These are phyloP conservation scores for Trifolium pratense DNA, from an alignment of 306 rosid genomes.

Conservation along the genomic window DNA sequence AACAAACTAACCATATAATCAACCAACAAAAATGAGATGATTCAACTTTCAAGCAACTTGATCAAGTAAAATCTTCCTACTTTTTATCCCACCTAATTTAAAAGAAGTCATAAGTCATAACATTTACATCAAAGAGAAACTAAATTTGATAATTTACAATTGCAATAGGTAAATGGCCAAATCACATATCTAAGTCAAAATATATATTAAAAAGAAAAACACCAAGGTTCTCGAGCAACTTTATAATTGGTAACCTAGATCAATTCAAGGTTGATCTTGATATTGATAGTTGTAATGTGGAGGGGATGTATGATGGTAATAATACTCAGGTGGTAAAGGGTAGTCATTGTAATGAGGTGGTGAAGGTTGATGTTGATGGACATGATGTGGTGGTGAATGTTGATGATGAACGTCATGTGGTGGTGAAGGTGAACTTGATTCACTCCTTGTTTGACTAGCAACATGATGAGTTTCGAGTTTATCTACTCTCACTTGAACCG, in stretches of 20 bases:
- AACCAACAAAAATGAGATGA: background rate
- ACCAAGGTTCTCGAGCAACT: conserved; percentile 42
- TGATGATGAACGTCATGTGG: conserved; percentile 47
- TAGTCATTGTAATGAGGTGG: conserved; percentile 34
- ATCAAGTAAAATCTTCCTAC: conserved; percentile 12
- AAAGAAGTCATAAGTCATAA: conserved; percentile 34
- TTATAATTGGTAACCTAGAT: conserved; percentile 1
- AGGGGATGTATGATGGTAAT: conserved; percentile 53
- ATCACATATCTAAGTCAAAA: conserved; percentile 13
- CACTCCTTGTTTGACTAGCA: conserved; percentile 52
- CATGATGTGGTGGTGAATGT: background rate
- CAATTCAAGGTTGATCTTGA: conserved; percentile 53
- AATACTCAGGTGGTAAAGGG: conserved; percentile 55
- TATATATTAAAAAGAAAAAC: background rate
- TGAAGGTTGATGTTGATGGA: conserved; percentile 48
- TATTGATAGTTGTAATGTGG: conserved; percentile 59
- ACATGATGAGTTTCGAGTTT: conserved; percentile 59
- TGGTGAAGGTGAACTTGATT: conserved; percentile 67
- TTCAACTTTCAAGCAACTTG: background rate
- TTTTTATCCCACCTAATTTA: background rate
- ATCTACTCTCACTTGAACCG: conserved; percentile 72
- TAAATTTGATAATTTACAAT: conserved; percentile 42
- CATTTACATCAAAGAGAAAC: conserved; percentile 31
- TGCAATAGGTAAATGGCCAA: conserved; percentile 28
- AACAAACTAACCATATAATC: no score